Base-by-base conservation (phyloP, 257 asterid species). In the Jasminum sambac region DNA sequence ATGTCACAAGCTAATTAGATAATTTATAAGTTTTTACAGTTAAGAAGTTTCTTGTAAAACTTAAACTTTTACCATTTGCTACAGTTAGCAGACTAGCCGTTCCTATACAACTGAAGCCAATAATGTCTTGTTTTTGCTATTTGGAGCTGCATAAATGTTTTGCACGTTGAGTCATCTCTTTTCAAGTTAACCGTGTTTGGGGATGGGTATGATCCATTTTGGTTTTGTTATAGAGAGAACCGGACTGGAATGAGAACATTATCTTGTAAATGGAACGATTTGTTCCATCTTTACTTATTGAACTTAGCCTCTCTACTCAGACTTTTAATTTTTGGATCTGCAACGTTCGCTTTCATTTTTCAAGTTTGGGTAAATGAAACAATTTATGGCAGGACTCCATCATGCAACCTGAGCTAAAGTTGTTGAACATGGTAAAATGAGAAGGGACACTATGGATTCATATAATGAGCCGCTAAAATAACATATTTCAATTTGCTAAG, bases 101-200 rank as follows among this genome's bases (percentile, higher is more conserved):
- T 34, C 17, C 42, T 40, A 13, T 69, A 19, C 16, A 60, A 66
- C 46, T 62, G 5, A 26, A 67, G 61, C 34, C 13, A 57, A 63
- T 17, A 23, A 37, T 60, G 14, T 72, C 67, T 55, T 9, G 40
- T 42, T 62, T 36, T 13, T 41, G 67, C 34, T 21, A 55, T 52
- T 52, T 70, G 25, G 61, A 61, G 66, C 50, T 46, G n/a, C 64
- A 50, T 58, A 64, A 58, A 64, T 63, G 64, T 55, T 64, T 19
- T 61, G 43, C 48, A 21, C 62, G 19, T 55, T 9, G 21, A 21
- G 62, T 21, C 30, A 52, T 52, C 61, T 10, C 50, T 13, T 21
- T 19, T 21, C 34, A 55, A 21, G 34, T 55, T 21, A 55, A 13
- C 10, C 17, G 1, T 55, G 62, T 7, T 48, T 8, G 19, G 58